A percentile compares a stretch with the other conserved stretches of the same genome.
Evolutionary conservation across 805 yeast species (phyloP).

Genomic region (Ogataea salicorniae): DNA sequence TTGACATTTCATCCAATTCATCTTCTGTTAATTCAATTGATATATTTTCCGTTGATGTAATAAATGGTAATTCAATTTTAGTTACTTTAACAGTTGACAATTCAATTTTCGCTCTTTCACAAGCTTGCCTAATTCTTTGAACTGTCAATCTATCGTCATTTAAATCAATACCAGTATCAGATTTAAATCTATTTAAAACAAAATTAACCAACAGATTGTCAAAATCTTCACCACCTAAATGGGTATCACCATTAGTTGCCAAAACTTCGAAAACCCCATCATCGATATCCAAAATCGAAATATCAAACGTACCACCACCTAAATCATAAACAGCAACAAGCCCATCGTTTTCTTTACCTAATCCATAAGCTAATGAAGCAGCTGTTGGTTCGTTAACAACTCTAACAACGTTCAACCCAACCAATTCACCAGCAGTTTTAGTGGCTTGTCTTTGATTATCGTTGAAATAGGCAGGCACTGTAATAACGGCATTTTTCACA

Average conservation of each 20-base stretch:
- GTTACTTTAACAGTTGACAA: slow-evolving; percentile 69
- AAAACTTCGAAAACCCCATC: slow-evolving; percentile 96
- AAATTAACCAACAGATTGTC: slow-evolving; percentile 78
- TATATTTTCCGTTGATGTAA: slow-evolving; percentile 47
- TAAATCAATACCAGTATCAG: slow-evolving; percentile 60
- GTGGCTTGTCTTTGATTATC: slow-evolving; percentile 90
- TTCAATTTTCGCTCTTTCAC: slow-evolving; percentile 87
- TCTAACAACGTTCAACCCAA: slow-evolving; percentile 81
- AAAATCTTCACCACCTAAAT: slow-evolving; percentile 87
- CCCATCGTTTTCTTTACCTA: slow-evolving; percentile 63
- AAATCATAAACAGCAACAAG: slow-evolving; percentile 90
- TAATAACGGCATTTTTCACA: slow-evolving; percentile 83
- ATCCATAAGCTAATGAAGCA: slow-evolving; percentile 89
- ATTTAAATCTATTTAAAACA: slow-evolving; percentile 73
- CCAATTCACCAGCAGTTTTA: slow-evolving; percentile 92
- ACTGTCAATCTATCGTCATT: slow-evolving; percentile 66
- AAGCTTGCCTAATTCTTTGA: slow-evolving; percentile 83
- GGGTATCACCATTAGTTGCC: slow-evolving; percentile 93
- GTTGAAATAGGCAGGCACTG: slow-evolving; percentile 86
- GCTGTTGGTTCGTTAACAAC: slow-evolving; percentile 89
- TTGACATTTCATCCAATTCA: slow-evolving; percentile 43
- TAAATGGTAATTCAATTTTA: slow-evolving; percentile 75
- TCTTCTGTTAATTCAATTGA: slow-evolving; percentile 43
- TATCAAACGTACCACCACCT: slow-evolving; percentile 98
- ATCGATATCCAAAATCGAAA: slow-evolving; percentile 90